Conservation (phyloP, 805 yeast genomes). For the Candida ascalaphidarum region DNA sequence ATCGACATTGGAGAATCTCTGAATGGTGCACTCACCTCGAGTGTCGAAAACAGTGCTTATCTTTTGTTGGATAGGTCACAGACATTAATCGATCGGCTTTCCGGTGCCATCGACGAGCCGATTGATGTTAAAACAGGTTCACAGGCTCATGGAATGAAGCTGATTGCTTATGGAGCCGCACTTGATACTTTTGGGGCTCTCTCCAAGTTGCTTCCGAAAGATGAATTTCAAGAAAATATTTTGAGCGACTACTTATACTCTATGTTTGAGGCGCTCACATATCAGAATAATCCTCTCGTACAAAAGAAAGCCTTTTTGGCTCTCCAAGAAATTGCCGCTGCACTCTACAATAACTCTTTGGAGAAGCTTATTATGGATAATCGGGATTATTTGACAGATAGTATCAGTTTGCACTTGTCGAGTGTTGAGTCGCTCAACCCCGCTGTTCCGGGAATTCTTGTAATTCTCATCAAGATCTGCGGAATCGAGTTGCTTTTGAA, state of each 20-base stretch:
- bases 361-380: conserved; percentile 51
- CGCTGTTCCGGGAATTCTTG: conserved; percentile 58
- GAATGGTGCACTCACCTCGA: conserved; percentile 8
- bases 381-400: conserved; percentile 73
- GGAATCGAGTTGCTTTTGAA: conserved; percentile 53
- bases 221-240: conserved; percentile 37
- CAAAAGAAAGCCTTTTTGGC: conserved; percentile 48
- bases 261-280: conserved; percentile 64
- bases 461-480: conserved; percentile 61
- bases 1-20: conserved; percentile 9
- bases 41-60: conserved; percentile 18
- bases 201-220: conserved; percentile 12
- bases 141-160: conserved; percentile 6
- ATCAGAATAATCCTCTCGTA: conserved; percentile 32
- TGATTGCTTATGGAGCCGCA: conserved; percentile 29
- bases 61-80: conserved; percentile 29
- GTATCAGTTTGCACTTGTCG: conserved; percentile 62
- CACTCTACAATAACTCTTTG: conserved; percentile 50
- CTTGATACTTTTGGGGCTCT: conserved; percentile 35
- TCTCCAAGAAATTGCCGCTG: conserved; percentile 36
- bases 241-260: conserved; percentile 68
- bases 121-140: background rate
- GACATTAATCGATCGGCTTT: conserved; percentile 28
- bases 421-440: conserved; percentile 64
- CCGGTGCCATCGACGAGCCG: conserved; percentile 3